Percentiles rank a stretch among this genome's conserved stretches.
These are phyloP conservation scores for Schoenoplectus tabernaemontani DNA, from an alignment of 202 grass and related monocot genomes.

Conservation along the genomic window DNA sequence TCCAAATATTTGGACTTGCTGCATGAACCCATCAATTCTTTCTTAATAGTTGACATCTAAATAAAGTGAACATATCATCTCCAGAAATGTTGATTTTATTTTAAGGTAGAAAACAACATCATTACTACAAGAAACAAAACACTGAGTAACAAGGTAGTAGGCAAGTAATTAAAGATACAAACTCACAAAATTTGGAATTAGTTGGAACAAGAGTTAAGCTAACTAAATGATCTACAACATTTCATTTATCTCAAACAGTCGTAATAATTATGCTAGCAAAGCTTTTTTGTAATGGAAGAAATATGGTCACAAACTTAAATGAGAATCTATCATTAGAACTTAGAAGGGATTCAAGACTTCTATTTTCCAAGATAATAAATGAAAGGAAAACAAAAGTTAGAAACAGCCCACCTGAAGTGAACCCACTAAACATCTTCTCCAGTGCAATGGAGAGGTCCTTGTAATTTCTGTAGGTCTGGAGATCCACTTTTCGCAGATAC, in stretches of 20 bases:
- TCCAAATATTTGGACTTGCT: background rate
- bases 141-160: background rate
- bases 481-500: constrained; percentile 83
- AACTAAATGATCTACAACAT: background rate
- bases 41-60: background rate
- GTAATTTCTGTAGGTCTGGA: constrained; percentile 75
- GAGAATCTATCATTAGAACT: background rate
- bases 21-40: background rate
- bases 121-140: background rate
- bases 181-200: background rate
- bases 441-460: constrained; percentile 64
- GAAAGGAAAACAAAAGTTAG: constrained; percentile 14
- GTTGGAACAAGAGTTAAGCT: background rate
- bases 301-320: constrained; percentile 3
- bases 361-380: constrained; percentile 6
- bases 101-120: background rate
- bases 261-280: too few relatives aligned
- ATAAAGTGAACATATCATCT: background rate
- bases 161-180: background rate
- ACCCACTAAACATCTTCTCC: constrained; percentile 80
- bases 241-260: background rate
- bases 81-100: background rate
- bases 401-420: constrained; percentile 51
- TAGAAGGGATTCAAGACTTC: background rate
- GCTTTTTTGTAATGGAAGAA: constrained; percentile 2